phyloP scores from a whole-genome alignment of 2,329 filamentous ascomycete genomes.

The Fusarium decemcellulare region DNA sequence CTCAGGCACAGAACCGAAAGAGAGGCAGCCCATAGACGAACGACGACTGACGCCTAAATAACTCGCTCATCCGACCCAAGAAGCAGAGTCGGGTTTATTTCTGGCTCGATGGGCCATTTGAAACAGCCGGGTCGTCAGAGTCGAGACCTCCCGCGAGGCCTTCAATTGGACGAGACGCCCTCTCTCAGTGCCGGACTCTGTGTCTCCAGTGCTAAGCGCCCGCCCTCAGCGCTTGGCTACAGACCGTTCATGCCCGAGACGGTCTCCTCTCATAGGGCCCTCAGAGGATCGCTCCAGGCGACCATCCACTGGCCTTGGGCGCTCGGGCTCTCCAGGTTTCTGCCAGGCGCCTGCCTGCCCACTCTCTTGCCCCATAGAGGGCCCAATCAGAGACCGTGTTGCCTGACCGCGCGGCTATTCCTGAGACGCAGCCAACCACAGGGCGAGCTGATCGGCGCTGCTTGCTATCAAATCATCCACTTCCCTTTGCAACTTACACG shows the following conservation, averaged over 20 bases:
- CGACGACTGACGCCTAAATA: slow-evolving; percentile 17
- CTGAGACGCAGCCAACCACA: slow-evolving; percentile 44
- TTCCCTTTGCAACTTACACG: slow-evolving; percentile 8
- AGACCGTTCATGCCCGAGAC: background rate
- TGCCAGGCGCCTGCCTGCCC: slow-evolving; percentile 10
- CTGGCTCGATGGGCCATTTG: background rate
- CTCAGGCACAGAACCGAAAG: slow-evolving; percentile 7
- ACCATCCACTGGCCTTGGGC: slow-evolving; percentile 23
- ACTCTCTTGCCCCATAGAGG: background rate
- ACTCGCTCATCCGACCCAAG: background rate
- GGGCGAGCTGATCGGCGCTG: slow-evolving; percentile 12
- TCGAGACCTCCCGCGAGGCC: background rate
- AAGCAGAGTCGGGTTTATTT: background rate
- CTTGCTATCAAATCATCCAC: slow-evolving; percentile 5
- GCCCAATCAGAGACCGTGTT: slow-evolving; percentile 39
- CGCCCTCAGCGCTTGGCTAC: slow-evolving; percentile 24
- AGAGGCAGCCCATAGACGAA: slow-evolving; percentile 33
- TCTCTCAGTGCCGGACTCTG: background rate
- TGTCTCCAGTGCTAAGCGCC: slow-evolving; percentile 17
- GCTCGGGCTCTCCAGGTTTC: background rate
- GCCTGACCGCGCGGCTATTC: slow-evolving; percentile 43
- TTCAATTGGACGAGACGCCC: background rate
- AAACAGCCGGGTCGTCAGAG: background rate
- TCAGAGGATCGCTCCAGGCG: background rate
- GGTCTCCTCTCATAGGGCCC: background rate